phyloP scores from a whole-genome alignment of 2,329 filamentous ascomycete genomes.

The Aspergillus pseudoviridinutans region DNA sequence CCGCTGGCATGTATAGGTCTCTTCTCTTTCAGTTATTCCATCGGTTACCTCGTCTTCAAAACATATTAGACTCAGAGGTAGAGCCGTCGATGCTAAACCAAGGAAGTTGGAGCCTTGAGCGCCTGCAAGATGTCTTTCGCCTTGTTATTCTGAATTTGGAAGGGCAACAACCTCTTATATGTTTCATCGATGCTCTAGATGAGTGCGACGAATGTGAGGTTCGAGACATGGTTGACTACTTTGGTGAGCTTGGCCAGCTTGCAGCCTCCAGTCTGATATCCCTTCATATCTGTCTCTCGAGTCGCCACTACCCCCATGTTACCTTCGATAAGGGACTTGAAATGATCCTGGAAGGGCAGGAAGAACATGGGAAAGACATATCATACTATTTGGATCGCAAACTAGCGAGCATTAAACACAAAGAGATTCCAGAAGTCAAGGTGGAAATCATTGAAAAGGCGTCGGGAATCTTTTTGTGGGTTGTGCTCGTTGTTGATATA shows the following conservation, averaged over 20 bases:
- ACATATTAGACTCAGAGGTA: constrained; percentile 5
- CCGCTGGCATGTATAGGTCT: constrained; percentile 49
- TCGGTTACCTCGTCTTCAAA: constrained; percentile 30
- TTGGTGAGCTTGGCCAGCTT: constrained; percentile 26
- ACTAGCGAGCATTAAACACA: constrained; percentile 23
- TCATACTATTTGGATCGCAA: constrained; percentile 30
- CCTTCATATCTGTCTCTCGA: constrained; percentile 36
- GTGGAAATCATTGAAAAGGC: constrained; percentile 34
- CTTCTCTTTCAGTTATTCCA: constrained; percentile 47
- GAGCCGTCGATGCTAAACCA: no score
- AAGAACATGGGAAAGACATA: constrained; percentile 37
- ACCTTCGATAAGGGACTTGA: constrained; percentile 24
- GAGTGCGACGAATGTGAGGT: constrained; percentile 38
- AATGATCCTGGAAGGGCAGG: constrained; percentile 36
- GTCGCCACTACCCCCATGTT: constrained; percentile 42
- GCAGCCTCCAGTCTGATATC: constrained; percentile 2
- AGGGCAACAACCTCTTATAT: constrained; percentile 19
- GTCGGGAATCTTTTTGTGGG: constrained; percentile 46
- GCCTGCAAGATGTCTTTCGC: constrained; percentile 25
- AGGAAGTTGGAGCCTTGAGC: constrained; percentile 13
- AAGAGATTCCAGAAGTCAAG: constrained; percentile 21
- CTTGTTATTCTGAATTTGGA: constrained; percentile 24
- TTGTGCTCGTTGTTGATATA: constrained; percentile 41
- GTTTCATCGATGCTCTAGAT: constrained; percentile 44
- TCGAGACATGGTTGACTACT: constrained; percentile 31